Conservation (phyloP, 495 filamentous ascomycete species). For the Aspergillus ostianus region DNA sequence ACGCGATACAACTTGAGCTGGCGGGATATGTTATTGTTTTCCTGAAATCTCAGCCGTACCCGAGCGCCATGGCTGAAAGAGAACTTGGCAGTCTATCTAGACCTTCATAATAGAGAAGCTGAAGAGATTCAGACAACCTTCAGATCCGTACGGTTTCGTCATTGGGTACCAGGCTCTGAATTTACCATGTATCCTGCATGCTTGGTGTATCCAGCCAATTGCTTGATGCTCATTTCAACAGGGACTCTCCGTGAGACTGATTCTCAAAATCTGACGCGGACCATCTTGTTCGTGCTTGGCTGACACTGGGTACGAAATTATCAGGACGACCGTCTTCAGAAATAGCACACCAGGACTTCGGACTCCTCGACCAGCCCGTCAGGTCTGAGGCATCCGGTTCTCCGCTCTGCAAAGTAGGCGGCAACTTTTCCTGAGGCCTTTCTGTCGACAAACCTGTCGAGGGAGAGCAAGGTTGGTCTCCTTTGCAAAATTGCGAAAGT, state of each 20-base stretch:
- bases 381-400: no score
- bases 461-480: no score
- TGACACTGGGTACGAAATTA: no score
- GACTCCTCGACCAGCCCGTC: no score
- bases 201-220: not conserved
- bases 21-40: not conserved
- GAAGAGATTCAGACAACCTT: not conserved
- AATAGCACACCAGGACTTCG: no score
- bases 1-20: not conserved
- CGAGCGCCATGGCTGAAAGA: not conserved
- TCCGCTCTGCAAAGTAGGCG: no score
- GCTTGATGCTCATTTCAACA: not conserved
- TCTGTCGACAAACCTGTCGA: no score
- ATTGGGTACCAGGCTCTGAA: not conserved
- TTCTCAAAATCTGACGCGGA: not conserved
- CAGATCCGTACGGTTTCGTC: not conserved
- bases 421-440: no score
- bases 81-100: not conserved
- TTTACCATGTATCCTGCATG: not conserved
- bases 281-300: no score
- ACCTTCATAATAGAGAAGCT: no score
- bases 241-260: not conserved
- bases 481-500: no score
- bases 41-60: not conserved
- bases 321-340: no score